A percentile compares a stretch with the other conserved stretches of the same genome.
Conservation (phyloP, 805 yeast genomes). For the Kluyveromyces siamensis region DNA sequence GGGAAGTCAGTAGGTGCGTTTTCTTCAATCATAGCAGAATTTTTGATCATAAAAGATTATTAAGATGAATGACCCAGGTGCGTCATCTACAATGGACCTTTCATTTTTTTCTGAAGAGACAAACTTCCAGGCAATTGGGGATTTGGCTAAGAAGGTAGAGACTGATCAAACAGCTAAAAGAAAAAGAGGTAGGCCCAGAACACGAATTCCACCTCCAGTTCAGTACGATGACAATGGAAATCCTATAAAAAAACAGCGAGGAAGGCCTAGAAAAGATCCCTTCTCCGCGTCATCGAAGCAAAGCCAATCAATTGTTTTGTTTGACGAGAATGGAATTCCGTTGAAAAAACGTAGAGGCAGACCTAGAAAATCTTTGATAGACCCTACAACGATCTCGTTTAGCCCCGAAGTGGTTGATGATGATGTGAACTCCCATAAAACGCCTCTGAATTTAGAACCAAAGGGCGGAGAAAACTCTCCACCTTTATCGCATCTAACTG, state of each 20-base stretch:
- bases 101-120: conserved; percentile 1
- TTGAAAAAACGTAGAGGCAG: conserved; percentile 4
- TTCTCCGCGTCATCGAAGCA: neutral
- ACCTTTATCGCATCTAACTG: neutral
- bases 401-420: neutral
- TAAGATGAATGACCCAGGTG: neutral
- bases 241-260: conserved; percentile 2
- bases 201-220: neutral
- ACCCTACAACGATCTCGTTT: neutral
- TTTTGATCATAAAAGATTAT: too few relatives aligned
- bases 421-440: neutral
- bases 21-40: too few relatives aligned
- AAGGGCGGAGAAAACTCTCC: neutral
- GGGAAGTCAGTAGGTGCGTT: too few relatives aligned
- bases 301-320: conserved; percentile 4
- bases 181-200: conserved; percentile 3
- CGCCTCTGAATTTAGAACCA: neutral
- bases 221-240: neutral
- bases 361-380: conserved; percentile 3
- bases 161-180: neutral
- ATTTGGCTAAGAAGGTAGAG: neutral
- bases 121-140: neutral
- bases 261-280: neutral
- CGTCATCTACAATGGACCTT: conserved; percentile 2
- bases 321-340: neutral